phyloP scores from a whole-genome alignment of 208 protist species.

The Acanthamoeba lenticulata region DNA sequence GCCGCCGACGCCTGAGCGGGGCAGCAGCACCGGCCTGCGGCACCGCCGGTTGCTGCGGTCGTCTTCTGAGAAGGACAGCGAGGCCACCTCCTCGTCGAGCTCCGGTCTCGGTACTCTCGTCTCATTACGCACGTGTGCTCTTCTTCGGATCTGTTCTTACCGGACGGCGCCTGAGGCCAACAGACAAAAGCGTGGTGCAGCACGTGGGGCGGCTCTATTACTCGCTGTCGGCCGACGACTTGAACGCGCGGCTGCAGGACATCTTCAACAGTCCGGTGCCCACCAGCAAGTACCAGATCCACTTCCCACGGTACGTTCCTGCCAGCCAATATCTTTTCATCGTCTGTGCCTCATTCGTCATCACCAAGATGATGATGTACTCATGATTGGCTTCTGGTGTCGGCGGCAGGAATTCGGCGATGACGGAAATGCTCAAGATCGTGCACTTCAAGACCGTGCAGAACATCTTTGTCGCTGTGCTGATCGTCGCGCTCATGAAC shows the following conservation, averaged over 20 bases:
- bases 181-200: slow-evolving; percentile 4
- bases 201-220: slow-evolving; percentile 19
- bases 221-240: slow-evolving; percentile 5
- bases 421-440: slow-evolving; percentile 67
- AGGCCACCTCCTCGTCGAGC: no score
- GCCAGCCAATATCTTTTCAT: neutral
- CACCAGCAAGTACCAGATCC: slow-evolving; percentile 60
- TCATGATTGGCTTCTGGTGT: neutral
- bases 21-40: no score
- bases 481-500: slow-evolving; percentile 44
- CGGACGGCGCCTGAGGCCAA: neutral
- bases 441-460: slow-evolving; percentile 63
- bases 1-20: no score
- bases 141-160: neutral
- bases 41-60: no score
- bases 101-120: no score
- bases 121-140: neutral
- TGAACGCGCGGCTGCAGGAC: neutral
- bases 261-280: slow-evolving; percentile 30
- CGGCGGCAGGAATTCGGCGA: slow-evolving; percentile 12
- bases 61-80: no score
- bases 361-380: neutral
- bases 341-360: neutral
- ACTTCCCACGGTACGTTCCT: slow-evolving; percentile 40
- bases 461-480: slow-evolving; percentile 60